Conservation (phyloP, 1,139 yeast species). For the Chernovozyma aurita region DNA sequence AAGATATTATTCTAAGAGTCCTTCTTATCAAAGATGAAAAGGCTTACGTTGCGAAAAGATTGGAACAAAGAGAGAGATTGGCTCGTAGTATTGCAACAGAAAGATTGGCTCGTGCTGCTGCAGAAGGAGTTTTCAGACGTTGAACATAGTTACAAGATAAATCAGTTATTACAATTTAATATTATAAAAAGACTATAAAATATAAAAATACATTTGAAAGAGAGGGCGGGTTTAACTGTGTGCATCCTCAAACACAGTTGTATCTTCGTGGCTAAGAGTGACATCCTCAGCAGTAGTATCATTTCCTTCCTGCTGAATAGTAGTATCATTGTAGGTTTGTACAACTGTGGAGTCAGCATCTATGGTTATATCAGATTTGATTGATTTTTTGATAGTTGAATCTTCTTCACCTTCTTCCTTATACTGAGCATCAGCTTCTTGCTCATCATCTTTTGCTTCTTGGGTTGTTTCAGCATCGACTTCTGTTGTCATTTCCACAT, state of each 20-base stretch:
- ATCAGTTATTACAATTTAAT: neutral
- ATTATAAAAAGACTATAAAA: neutral
- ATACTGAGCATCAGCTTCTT: slow-evolving; percentile 7
- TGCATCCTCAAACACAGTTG: slow-evolving; percentile 19
- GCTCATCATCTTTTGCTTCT: slow-evolving; percentile 7
- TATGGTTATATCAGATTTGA: slow-evolving; percentile 12
- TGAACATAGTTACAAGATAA: neutral
- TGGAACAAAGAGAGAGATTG: slow-evolving; percentile 58
- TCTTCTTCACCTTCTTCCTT: slow-evolving; percentile 2
- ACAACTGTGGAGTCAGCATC: slow-evolving; percentile 37
- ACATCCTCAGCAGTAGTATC: slow-evolving; percentile 43
- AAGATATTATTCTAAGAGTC: slow-evolving; percentile 64
- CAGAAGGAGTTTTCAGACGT: slow-evolving; percentile 30
- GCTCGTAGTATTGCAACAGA: slow-evolving; percentile 66
- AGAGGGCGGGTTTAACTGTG: slow-evolving; percentile 2
- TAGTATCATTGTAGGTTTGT: slow-evolving; percentile 39
- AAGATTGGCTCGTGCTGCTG: slow-evolving; percentile 43
- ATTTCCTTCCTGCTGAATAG: slow-evolving; percentile 40
- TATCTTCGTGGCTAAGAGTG: slow-evolving; percentile 30
- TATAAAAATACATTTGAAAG: neutral
- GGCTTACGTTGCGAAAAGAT: slow-evolving; percentile 46
- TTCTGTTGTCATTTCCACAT: slow-evolving; percentile 13
- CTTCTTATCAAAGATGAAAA: slow-evolving; percentile 43
- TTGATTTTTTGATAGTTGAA: neutral
- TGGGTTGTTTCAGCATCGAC: slow-evolving; percentile 9